These are phyloP conservation scores for Carpinus fangiana DNA, from an alignment of 306 rosid species.

Conservation along the genomic window DNA sequence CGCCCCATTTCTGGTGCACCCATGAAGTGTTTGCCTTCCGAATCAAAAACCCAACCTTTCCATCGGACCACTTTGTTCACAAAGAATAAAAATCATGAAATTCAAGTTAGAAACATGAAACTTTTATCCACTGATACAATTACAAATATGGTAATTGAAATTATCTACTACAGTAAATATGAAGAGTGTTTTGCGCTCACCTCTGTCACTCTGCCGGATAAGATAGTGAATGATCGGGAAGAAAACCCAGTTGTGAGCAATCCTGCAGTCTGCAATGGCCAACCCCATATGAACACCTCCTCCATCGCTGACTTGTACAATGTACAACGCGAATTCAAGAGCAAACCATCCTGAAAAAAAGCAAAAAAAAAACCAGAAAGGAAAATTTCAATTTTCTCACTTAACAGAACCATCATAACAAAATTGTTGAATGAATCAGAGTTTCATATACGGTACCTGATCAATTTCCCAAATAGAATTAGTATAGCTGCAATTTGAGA, in stretches of 20 bases:
- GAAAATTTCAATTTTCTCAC: not conserved
- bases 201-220: slow-evolving; percentile 85
- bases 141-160: not conserved
- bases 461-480: slow-evolving; percentile 57
- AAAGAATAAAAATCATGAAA: slow-evolving; percentile 18
- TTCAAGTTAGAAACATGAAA: slow-evolving; percentile 12
- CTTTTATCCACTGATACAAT: too few species aligned
- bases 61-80: slow-evolving; percentile 67
- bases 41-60: slow-evolving; percentile 52
- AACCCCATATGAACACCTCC: slow-evolving; percentile 82
- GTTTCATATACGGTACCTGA: slow-evolving; percentile 45
- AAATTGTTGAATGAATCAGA: not conserved
- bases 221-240: slow-evolving; percentile 50
- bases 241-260: slow-evolving; percentile 67
- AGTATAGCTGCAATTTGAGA: slow-evolving; percentile 64
- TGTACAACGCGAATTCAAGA: slow-evolving; percentile 67
- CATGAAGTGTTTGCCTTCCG: slow-evolving; percentile 68
- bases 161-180: not conserved
- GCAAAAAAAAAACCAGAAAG: too few species aligned
- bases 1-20: slow-evolving; percentile 67
- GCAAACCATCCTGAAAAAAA: slow-evolving; percentile 58
- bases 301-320: slow-evolving; percentile 71
- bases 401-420: not conserved
- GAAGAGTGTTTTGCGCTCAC: slow-evolving; percentile 29
- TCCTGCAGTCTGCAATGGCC: slow-evolving; percentile 97